A percentile compares a stretch with the other conserved stretches of the same genome.
phyloP scores from a whole-genome alignment of 805 yeast species.

The Nakazawaea molendinolei region DNA sequence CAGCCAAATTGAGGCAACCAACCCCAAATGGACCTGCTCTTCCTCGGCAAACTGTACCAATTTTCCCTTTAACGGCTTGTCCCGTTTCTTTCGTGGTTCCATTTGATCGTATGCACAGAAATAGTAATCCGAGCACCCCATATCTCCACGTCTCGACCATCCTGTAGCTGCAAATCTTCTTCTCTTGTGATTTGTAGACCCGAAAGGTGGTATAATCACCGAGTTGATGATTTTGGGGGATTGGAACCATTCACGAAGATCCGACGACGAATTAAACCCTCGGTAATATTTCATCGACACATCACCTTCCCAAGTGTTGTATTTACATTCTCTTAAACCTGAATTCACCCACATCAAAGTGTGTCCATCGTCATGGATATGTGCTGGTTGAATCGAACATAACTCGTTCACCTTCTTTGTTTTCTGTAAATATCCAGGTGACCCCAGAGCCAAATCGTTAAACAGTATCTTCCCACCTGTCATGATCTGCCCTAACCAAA shows the following conservation, averaged over 20 bases:
- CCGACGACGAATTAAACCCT: slow-evolving; percentile 20
- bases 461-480: slow-evolving; percentile 48
- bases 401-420: not conserved
- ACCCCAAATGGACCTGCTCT: not conserved
- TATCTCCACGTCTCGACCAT: slow-evolving; percentile 29
- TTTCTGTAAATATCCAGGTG: slow-evolving; percentile 35
- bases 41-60: slow-evolving; percentile 3
- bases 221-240: slow-evolving; percentile 20
- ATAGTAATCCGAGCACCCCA: slow-evolving; percentile 11
- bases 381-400: slow-evolving; percentile 49
- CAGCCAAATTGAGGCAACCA: too few species aligned
- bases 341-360: slow-evolving; percentile 64
- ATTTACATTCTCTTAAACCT: slow-evolving; percentile 58
- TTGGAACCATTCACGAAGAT: not conserved
- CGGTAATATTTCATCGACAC: slow-evolving; percentile 28
- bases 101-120: slow-evolving; percentile 8
- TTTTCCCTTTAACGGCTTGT: slow-evolving; percentile 4
- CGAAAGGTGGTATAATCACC: slow-evolving; percentile 46
- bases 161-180: slow-evolving; percentile 43
- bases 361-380: slow-evolving; percentile 39
- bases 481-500: slow-evolving; percentile 62
- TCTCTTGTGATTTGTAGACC: slow-evolving; percentile 29
- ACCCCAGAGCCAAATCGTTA: slow-evolving; percentile 46
- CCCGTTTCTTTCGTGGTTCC: not conserved
- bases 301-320: slow-evolving; percentile 28